phyloP scores from a whole-genome alignment of 2,329 filamentous ascomycete species.

The Ramichloridium luteum region DNA sequence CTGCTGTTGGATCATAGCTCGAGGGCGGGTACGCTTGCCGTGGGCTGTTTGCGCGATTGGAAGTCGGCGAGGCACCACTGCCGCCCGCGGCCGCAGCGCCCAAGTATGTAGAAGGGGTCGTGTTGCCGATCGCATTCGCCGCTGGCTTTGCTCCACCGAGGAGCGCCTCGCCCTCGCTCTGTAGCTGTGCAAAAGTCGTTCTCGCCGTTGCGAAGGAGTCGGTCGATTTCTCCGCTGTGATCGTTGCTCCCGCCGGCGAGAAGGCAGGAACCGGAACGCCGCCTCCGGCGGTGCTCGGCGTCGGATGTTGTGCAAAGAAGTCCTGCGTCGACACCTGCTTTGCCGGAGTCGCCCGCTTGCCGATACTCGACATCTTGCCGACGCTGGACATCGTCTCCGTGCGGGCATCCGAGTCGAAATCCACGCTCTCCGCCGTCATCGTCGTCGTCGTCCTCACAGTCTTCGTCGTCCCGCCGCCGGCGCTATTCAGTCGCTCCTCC shows the following conservation, averaged over 20 bases:
- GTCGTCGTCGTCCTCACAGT: slow-evolving; percentile 5
- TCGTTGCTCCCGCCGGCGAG: too few species aligned
- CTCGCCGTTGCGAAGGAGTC: slow-evolving; percentile 42
- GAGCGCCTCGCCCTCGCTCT: slow-evolving; percentile 41
- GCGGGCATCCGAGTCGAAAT: slow-evolving; percentile 26
- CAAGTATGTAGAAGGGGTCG: background rate
- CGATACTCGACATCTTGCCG: too few species aligned
- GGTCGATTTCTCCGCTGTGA: slow-evolving; percentile 12
- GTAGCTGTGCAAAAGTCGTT: slow-evolving; percentile 37
- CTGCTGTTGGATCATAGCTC: too few species aligned
- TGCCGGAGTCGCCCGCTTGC: too few species aligned
- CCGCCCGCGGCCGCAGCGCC: background rate
- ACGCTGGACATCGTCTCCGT: too few species aligned
- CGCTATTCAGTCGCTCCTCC: too few species aligned
- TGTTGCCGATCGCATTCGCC: background rate
- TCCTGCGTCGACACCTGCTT: too few species aligned
- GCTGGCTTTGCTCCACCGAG: slow-evolving; percentile 29
- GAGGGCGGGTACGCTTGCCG: background rate
- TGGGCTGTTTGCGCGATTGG: background rate
- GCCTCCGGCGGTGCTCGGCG: too few species aligned
- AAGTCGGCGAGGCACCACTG: background rate
- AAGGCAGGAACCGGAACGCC: too few species aligned
- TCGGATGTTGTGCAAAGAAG: too few species aligned
- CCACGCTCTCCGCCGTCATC: too few species aligned
- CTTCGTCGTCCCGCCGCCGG: too few species aligned